Base-by-base conservation (phyloP, 805 yeast genomes). In the Candida railenensis region DNA sequence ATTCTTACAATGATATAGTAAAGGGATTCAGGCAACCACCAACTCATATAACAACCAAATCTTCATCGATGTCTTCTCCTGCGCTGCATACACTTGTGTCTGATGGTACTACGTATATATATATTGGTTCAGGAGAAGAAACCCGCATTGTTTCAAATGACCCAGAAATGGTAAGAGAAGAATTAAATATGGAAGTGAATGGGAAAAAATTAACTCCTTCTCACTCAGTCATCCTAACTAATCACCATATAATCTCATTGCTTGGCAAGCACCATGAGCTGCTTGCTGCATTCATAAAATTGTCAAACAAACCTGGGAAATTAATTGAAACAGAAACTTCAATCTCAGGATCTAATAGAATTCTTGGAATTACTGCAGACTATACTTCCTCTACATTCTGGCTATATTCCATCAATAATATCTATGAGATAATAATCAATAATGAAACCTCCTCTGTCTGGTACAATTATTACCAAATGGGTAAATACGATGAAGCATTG, bases 381-480 rank as follows among this genome's bases (percentile, higher is more conserved):
- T 46, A 55, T 30, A 38, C 38, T 1, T 50, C 56, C 1, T 58
- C 71, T 1, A 87, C 98, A 0, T 87, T 71, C 54, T 94, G 99
- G 99, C 63, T 87, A 3, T 88, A 71, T 55, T 80, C 94, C 0
- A 63, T 68, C 11, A 58, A 66, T 3, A 73, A 73, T 42, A 80
- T 94, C 8, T 87, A 77, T 58, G 99, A 94, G 60, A 65, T 94
- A 4, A 74, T 85, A 8, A 69, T 88, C 11, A 76, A 76, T 32
- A 77, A 85, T 56, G 97, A 92, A 61, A 72, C 82, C 3, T 69
- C 76, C 3, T 86, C 86, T 21, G 82, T 91, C 2, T 89, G 97
- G 96, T 78, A 77, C 46, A 57, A 67, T 36, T 68, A 62, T 51
- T 68, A 57, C 47, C 62, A 59, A 45, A 52, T 68, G 59, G 71